A percentile compares a stretch with the other conserved stretches of the same genome.
phyloP scores from a whole-genome alignment of 352 stramenopile genomes.

The Pythium volutum region DNA sequence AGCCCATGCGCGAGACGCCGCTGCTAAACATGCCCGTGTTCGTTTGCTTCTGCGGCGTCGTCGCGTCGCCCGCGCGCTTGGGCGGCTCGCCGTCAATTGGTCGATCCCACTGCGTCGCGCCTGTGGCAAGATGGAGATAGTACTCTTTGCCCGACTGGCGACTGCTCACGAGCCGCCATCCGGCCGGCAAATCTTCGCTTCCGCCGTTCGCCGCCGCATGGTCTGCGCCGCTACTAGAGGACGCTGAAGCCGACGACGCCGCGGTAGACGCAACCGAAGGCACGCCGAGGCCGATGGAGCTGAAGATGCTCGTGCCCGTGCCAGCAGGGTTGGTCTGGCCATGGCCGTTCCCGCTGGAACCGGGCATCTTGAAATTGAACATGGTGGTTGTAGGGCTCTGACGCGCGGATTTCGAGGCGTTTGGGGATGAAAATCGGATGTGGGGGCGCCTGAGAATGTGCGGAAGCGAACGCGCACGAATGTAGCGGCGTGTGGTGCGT shows the following conservation, averaged over 20 bases:
- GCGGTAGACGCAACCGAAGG: slow-evolving; percentile 2
- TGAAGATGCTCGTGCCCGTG: slow-evolving; percentile 69
- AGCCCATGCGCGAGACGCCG: slow-evolving; percentile 63
- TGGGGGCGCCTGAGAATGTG: not conserved
- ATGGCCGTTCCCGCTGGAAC: slow-evolving; percentile 31
- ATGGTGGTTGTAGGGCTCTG: slow-evolving; percentile 23
- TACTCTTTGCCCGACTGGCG: slow-evolving; percentile 65
- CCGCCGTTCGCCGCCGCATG: not conserved
- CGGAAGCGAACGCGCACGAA: slow-evolving; percentile 5
- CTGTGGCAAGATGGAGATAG: slow-evolving; percentile 66
- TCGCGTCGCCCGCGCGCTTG: slow-evolving; percentile 37
- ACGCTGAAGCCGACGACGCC: not conserved
- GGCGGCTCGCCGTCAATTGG: slow-evolving; percentile 56
- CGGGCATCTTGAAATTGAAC: slow-evolving; percentile 63
- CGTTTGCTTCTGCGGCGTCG: slow-evolving; percentile 24
- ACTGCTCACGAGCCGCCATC: slow-evolving; percentile 71
- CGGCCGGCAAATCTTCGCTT: slow-evolving; percentile 41
- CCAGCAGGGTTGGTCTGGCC: slow-evolving; percentile 19
- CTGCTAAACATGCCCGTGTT: slow-evolving; percentile 58
- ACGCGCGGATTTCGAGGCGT: not conserved
- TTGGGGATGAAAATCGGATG: not conserved
- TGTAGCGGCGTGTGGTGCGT: not conserved
- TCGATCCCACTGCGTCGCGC: slow-evolving; percentile 64
- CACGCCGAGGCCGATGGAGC: slow-evolving; percentile 31
- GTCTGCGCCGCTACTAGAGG: not conserved